Percentiles rank a stretch among this genome's conserved stretches.
These are phyloP conservation scores for Marchantia polymorpha DNA, from an alignment of 225 moss, liverwort and hornwort species.

Conservation along the genomic window DNA sequence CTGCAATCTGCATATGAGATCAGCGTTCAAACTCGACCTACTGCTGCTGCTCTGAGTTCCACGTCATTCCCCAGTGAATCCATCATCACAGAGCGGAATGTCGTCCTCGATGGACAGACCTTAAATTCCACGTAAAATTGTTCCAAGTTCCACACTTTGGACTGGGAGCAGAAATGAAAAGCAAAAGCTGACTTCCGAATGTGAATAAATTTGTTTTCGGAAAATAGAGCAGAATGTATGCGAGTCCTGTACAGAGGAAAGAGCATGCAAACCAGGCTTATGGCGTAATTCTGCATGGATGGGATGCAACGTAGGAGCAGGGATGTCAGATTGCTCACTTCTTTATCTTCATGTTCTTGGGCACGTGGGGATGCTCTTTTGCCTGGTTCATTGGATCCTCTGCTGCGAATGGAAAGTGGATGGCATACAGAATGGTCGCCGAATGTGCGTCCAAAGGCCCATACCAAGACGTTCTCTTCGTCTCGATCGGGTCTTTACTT, in stretches of 20 bases:
- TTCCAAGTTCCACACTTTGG: not conserved
- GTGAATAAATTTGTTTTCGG: too few species aligned
- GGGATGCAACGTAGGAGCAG: not conserved
- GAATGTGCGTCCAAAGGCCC: constrained; percentile 10
- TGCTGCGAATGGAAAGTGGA: constrained; percentile 6
- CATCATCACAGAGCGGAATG: not conserved
- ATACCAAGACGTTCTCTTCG: not conserved
- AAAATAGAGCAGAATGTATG: not conserved
- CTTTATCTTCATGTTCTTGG: not conserved
- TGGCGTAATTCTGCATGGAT: not conserved
- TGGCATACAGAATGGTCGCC: not conserved
- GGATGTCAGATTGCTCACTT: not conserved
- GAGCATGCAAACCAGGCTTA: not conserved
- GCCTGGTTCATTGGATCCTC: not conserved
- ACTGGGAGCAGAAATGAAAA: not conserved
- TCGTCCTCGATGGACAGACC: not conserved
- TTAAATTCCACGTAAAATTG: not conserved
- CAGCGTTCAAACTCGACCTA: not conserved
- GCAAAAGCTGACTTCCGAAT: not conserved
- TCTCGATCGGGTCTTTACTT: not conserved
- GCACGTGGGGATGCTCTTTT: not conserved
- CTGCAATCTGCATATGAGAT: not conserved
- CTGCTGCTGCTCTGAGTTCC: too few species aligned
- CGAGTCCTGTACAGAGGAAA: not conserved
- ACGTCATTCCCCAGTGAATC: not conserved